Percentiles rank a stretch among this genome's conserved stretches.
Evolutionary conservation across 768 basidiomycete species (phyloP).

Genomic region (Rubroboletus satanas): DNA sequence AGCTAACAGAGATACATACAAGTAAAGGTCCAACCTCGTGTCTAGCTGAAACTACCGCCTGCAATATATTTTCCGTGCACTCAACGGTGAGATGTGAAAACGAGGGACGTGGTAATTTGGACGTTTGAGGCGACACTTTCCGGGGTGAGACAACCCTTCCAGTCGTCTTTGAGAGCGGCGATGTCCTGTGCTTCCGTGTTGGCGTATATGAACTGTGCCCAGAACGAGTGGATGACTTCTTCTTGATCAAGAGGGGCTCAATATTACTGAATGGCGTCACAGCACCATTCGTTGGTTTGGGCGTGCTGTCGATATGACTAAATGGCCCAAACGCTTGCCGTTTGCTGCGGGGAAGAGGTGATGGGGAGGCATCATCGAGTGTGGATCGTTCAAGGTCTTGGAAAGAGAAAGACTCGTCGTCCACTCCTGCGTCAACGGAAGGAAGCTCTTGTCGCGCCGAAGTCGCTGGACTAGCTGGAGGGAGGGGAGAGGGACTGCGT

Average conservation of each 20-base stretch:
- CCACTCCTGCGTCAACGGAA: conserved; percentile 44
- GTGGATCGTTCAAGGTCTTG: conserved; percentile 24
- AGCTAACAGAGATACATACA: not conserved
- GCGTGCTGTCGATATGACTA: conserved; percentile 50
- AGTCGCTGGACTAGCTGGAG: conserved; percentile 41
- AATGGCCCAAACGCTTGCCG: conserved; percentile 61
- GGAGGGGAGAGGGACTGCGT: conserved; percentile 69
- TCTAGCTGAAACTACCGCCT: conserved; percentile 50
- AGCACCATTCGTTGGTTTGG: conserved; percentile 37
- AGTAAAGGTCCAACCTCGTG: conserved; percentile 50
- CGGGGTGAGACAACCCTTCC: conserved; percentile 47
- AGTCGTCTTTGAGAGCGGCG: conserved; percentile 48
- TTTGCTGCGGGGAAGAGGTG: conserved; percentile 66
- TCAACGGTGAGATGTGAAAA: conserved; percentile 32
- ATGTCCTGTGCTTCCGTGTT: conserved; percentile 41
- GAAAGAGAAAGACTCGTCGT: conserved; percentile 35
- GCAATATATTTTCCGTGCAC: conserved; percentile 44
- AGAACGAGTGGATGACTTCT: conserved; percentile 65
- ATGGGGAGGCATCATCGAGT: conserved; percentile 33
- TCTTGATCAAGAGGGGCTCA: conserved; percentile 82
- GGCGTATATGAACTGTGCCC: conserved; percentile 37
- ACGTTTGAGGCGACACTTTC: conserved; percentile 51
- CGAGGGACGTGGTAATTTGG: conserved; percentile 31
- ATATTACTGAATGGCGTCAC: conserved; percentile 43
- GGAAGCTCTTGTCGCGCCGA: conserved; percentile 32